Evolutionary conservation across 768 basidiomycete genomes (phyloP), one percentile per base, ranked within the genome.

Genomic region (Tricholomella constricta): DNA sequence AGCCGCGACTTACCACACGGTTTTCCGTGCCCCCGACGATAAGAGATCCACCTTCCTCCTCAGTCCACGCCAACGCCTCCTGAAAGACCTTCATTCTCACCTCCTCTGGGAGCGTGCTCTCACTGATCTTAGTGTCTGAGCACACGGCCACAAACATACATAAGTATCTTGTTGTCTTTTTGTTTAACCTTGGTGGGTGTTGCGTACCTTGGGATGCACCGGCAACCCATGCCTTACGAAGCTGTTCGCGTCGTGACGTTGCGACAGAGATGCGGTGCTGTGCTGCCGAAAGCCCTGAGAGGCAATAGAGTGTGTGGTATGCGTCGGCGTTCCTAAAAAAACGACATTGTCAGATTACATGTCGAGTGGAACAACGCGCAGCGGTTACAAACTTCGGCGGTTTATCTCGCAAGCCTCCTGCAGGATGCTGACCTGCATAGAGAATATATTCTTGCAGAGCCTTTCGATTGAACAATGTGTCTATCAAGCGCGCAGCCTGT

Each of bases 271-370:
- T 78, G 36, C 76, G 81, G 58, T 98, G 94, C 64, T 98, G 97
- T 0, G 96, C 91, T 0, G 84, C 76, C 0, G 96, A 92, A 15
- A 97, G 78, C 11, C 97, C 97, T 4, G 94, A 82, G 2, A 98
- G 81, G 64, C 92, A 95, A 69, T 96, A 98, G 31, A 91, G 72
- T 0, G 96, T 97, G 64, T 99, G 97, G 66, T 99, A 99, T 34
- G 91, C 80, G 65, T 99, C 97, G n/a, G 94, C 74, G n/a, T 71
- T 70, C 70, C 94, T 95, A 58, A 2, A 6, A 36, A 1, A 3
- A 52, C 45, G 11, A 38, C 14, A 15, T 11, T n/a, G 20, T 25
- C 7, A 14, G 15, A 27, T n/a, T 41, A 17, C 3, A 6, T n/a
- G 1, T 32, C 10, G 14, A 11, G 4, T 32, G 31, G 35, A 60